phyloP scores from a whole-genome alignment of 768 basidiomycete genomes.

The Tricholoma matsutake region DNA sequence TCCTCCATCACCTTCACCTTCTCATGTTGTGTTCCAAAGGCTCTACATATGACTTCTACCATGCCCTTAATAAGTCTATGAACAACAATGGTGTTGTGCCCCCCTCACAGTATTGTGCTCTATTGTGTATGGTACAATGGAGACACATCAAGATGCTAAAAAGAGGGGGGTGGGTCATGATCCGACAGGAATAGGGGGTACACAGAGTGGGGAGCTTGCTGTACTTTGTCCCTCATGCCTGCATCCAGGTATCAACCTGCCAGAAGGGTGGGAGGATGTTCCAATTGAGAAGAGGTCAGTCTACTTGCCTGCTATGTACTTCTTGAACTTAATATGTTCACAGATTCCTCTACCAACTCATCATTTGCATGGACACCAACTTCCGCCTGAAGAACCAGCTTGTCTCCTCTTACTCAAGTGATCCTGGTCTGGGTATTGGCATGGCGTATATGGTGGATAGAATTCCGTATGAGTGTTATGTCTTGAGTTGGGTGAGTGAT shows the following conservation, averaged over 20 bases:
- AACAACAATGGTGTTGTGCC: constrained; percentile 24
- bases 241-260: constrained; percentile 24
- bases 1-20: constrained; percentile 25
- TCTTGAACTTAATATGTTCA: not conserved
- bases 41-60: constrained; percentile 30
- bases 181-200: constrained; percentile 14
- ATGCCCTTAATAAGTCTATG: constrained; percentile 16
- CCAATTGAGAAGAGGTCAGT: constrained; percentile 6
- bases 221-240: constrained; percentile 28
- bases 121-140: constrained; percentile 19
- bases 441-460: constrained; percentile 11
- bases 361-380: constrained; percentile 20
- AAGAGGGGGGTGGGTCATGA: constrained; percentile 20
- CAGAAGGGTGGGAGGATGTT: constrained; percentile 15
- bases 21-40: constrained; percentile 26
- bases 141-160: constrained; percentile 22
- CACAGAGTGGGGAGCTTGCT: constrained; percentile 20
- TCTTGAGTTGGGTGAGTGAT: constrained; percentile 2
- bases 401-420: constrained; percentile 5
- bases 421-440: constrained; percentile 7
- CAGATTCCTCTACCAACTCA: constrained; percentile 8
- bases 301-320: not conserved
- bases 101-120: constrained; percentile 11
- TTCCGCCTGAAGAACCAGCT: too few species aligned
- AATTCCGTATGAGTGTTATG: constrained; percentile 5